A percentile compares a stretch with the other conserved stretches of the same genome.
Conservation (phyloP, 1,284 basidiomycete species). For the Marasmius oreades region DNA sequence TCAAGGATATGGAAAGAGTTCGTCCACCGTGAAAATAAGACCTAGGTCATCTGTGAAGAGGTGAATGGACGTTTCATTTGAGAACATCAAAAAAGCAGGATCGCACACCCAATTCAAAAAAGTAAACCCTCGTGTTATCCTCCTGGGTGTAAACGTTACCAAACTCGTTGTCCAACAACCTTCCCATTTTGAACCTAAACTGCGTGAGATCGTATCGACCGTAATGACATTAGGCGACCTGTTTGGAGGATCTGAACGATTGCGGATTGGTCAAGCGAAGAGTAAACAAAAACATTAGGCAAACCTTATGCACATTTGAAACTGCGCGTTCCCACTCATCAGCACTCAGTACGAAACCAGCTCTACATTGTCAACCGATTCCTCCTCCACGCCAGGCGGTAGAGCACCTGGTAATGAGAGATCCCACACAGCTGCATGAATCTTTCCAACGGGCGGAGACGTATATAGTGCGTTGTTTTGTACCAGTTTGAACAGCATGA, state of each 20-base stretch:
- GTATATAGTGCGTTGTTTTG: slow-evolving; percentile 76
- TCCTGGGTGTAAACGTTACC: slow-evolving; percentile 89
- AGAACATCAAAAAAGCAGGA: not conserved
- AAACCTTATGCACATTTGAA: slow-evolving; percentile 77
- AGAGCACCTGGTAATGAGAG: slow-evolving; percentile 62
- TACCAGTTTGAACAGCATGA: slow-evolving; percentile 92
- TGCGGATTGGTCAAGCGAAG: not conserved
- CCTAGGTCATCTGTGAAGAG: slow-evolving; percentile 70
- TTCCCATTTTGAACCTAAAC: slow-evolving; percentile 85
- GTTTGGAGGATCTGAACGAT: slow-evolving; percentile 84
- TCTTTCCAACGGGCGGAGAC: slow-evolving; percentile 63
- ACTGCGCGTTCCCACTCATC: slow-evolving; percentile 88
- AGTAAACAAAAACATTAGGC: slow-evolving; percentile 11
- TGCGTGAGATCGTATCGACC: slow-evolving; percentile 94
- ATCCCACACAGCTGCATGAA: slow-evolving; percentile 90
- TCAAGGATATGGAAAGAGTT: slow-evolving; percentile 25
- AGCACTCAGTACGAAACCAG: slow-evolving; percentile 92
- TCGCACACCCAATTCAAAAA: slow-evolving; percentile 79
- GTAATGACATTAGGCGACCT: slow-evolving; percentile 89
- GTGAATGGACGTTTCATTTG: not conserved
- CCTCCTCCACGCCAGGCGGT: slow-evolving; percentile 57
- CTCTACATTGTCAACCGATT: slow-evolving; percentile 83
- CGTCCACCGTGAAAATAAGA: slow-evolving; percentile 66
- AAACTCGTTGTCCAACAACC: slow-evolving; percentile 75
- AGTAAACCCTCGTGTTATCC: slow-evolving; percentile 96